These are phyloP conservation scores for Cryptosporidium xiaoi DNA, from an alignment of 169 alveolate species.

Conservation along the genomic window DNA sequence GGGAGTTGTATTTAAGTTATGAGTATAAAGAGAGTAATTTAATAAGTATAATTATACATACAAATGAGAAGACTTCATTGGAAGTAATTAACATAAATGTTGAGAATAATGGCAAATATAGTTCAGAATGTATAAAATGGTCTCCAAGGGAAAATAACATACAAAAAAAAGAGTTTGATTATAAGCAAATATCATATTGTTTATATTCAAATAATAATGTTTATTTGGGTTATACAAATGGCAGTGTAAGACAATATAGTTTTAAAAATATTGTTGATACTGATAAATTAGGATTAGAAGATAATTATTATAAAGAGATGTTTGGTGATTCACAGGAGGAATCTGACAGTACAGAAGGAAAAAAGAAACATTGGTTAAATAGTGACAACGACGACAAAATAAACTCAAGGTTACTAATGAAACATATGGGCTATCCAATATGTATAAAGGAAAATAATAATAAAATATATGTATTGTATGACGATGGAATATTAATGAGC, in stretches of 20 bases:
- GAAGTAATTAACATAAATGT: constrained; percentile 14
- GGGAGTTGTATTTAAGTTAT: constrained; percentile 25
- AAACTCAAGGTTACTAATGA: constrained; percentile 32
- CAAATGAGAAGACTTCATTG: constrained; percentile 40
- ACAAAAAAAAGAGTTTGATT: constrained; percentile 37
- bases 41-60: constrained; percentile 1
- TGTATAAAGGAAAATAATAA: constrained; percentile 39
- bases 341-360: background rate
- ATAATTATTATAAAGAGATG: constrained; percentile 57
- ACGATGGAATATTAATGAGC: constrained; percentile 54
- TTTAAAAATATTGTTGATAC: background rate
- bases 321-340: constrained; percentile 64
- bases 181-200: constrained; percentile 32
- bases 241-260: constrained; percentile 47
- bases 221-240: constrained; percentile 55
- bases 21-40: constrained; percentile 3
- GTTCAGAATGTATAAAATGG: constrained; percentile 21
- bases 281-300: background rate
- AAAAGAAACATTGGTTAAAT: constrained; percentile 23
- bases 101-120: background rate
- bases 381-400: background rate
- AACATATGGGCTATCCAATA: constrained; percentile 64
- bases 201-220: constrained; percentile 28
- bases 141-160: constrained; percentile 31
- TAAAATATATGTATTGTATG: constrained; percentile 50